These are phyloP conservation scores for Candida ponderosae DNA, from an alignment of 805 yeast genomes.

Conservation along the genomic window DNA sequence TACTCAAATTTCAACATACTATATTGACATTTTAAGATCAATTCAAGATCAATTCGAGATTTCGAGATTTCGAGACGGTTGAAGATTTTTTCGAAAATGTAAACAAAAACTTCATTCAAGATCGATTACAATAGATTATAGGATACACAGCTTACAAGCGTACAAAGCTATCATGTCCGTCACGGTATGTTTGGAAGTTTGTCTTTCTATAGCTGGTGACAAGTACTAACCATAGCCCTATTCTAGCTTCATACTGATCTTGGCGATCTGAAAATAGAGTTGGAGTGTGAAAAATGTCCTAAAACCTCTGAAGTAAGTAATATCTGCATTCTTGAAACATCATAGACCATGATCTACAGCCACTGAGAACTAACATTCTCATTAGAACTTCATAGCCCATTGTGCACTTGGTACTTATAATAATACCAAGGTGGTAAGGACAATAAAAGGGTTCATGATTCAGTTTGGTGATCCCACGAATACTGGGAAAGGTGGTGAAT, in stretches of 20 bases:
- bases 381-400: slow-evolving; percentile 34
- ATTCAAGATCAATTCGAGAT: no score
- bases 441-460: slow-evolving; percentile 64
- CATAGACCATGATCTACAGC: background rate
- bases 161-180: slow-evolving; percentile 12
- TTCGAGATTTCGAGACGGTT: no score
- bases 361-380: no score
- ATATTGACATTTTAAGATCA: no score
- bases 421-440: slow-evolving; percentile 61
- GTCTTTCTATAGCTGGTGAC: background rate
- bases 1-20: no score
- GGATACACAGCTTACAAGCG: no score
- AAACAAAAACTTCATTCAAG: no score
- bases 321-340: background rate
- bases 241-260: slow-evolving; percentile 28
- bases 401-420: slow-evolving; percentile 36
- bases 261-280: slow-evolving; percentile 31
- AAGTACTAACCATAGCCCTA: background rate
- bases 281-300: slow-evolving; percentile 31
- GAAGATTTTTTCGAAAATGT: no score
- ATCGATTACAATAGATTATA: no score
- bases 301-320: slow-evolving; percentile 26
- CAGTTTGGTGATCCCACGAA: slow-evolving; percentile 85
- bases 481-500: slow-evolving; percentile 74
- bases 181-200: slow-evolving; percentile 6